Conservation (phyloP, 2,329 filamentous ascomycete genomes). For the Ramularia collo-cygni region DNA sequence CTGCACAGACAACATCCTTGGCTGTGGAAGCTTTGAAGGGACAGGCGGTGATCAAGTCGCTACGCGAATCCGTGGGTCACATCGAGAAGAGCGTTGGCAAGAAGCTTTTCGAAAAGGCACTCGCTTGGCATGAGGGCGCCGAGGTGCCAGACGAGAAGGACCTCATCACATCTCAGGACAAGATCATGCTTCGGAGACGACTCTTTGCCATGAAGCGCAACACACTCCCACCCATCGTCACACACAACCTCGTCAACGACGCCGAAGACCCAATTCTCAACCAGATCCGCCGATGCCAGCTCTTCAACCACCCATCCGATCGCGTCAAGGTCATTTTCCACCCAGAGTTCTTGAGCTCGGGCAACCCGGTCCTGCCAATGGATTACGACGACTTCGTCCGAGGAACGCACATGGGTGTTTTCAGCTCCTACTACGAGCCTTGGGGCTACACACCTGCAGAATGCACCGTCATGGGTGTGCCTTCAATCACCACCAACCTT, state of each 20-base stretch:
- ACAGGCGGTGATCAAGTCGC: slow-evolving; percentile 93
- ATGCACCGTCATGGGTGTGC: slow-evolving; percentile 98
- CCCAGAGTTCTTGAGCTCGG: slow-evolving; percentile 92
- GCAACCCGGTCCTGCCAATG: slow-evolving; percentile 87
- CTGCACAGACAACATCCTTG: slow-evolving; percentile 87
- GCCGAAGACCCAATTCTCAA: slow-evolving; percentile 88
- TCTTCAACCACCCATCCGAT: slow-evolving; percentile 93
- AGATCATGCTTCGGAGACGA: slow-evolving; percentile 81
- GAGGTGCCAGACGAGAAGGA: slow-evolving; percentile 95
- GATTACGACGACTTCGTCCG: slow-evolving; percentile 99
- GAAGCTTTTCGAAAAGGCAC: slow-evolving; percentile 86
- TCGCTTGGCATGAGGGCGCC: slow-evolving; percentile 93
- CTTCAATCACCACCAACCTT: slow-evolving; percentile 94
- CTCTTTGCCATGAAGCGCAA: slow-evolving; percentile 96
- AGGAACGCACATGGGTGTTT: slow-evolving; percentile 90
- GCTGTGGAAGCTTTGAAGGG: slow-evolving; percentile 95
- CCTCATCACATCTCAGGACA: slow-evolving; percentile 83
- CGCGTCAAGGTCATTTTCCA: slow-evolving; percentile 98
- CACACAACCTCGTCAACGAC: slow-evolving; percentile 98
- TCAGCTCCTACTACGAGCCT: slow-evolving; percentile 96
- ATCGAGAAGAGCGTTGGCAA: slow-evolving; percentile 90
- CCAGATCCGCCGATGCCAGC: slow-evolving; percentile 89
- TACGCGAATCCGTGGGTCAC: slow-evolving; percentile 85
- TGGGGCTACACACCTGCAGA: slow-evolving; percentile 99
- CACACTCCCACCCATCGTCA: slow-evolving; percentile 87